Evolutionary conservation across 1,139 yeast genomes (phyloP), one percentile per base, ranked within the genome.

Genomic region (Zygosaccharomyces sapae): DNA sequence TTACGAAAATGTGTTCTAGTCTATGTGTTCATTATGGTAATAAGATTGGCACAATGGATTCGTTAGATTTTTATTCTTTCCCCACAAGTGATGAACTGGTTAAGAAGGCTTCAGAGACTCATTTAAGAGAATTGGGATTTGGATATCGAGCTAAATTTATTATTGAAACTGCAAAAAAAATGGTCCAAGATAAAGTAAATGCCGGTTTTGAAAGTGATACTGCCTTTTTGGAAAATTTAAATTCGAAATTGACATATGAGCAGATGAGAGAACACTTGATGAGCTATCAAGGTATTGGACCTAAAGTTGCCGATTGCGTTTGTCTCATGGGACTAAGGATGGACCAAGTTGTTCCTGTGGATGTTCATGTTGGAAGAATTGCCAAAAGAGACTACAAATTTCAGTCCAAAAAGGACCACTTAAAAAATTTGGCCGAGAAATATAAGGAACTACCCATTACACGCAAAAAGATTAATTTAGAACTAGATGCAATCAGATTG

Each of bases 251-350:
- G 41, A 43, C 45, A 1, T 58, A 59, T 46, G 53, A 75, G 43
- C 77, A 75, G 6, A 83, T 87, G 1, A 86, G 85, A 53, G 77
- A 77, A 13, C 81, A 77, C 50, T 69, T 94, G 39, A 70, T 85
- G 52, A 75, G 78, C 54, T 82, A 86, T 54, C 74, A 78, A 2
- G 99, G 99, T 0, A 97, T 94, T 0, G 99, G 99, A 0, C 97
- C 98, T 0, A 92, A 92, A 67, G 98, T 92, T 1, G 97, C 99
- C 0, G 98, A 94, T 59, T 92, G 99, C 65, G 86, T 84, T 55
- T 84, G 95, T 55, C 71, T 92, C 35, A 90, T 92, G 97, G 86
- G 96, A 1, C 71, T 94, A 44, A 94, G 86, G 58, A 86, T 89
- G 68, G 89, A 85, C 58, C 88, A 84, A 48, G 78, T 88, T 10